A percentile compares a stretch with the other conserved stretches of the same genome.
phyloP scores from a whole-genome alignment of 495 filamentous ascomycete species.

The Penicillium goetzii region DNA sequence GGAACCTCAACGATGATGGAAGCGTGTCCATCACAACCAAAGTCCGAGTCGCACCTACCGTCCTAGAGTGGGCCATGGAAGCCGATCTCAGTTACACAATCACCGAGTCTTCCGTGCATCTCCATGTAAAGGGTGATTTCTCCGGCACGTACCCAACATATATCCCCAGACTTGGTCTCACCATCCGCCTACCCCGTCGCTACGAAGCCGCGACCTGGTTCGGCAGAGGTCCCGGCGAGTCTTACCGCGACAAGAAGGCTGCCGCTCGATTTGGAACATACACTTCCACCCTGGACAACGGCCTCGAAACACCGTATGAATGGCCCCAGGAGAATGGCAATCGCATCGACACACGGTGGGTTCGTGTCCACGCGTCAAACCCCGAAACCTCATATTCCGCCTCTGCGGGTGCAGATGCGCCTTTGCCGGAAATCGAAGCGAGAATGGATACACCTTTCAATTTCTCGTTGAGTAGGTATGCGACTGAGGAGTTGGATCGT shows the following conservation, averaged over 20 bases:
- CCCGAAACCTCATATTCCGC: not conserved
- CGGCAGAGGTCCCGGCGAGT: constrained; percentile 65
- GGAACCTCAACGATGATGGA: constrained; percentile 25
- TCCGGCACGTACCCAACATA: constrained; percentile 55
- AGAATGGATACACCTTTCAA: constrained; percentile 46
- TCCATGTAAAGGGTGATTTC: constrained; percentile 48
- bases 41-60: constrained; percentile 54
- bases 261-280: constrained; percentile 58
- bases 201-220: constrained; percentile 56
- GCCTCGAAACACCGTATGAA: constrained; percentile 62
- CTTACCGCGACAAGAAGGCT: constrained; percentile 63
- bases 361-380: constrained; percentile 45
- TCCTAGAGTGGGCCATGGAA: constrained; percentile 58
- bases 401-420: constrained; percentile 20
- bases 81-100: constrained; percentile 52
- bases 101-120: constrained; percentile 38
- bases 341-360: constrained; percentile 63
- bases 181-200: constrained; percentile 43
- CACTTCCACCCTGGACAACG: constrained; percentile 40
- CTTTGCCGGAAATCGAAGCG: constrained; percentile 47
- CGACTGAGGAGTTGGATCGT: constrained; percentile 55
- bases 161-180: constrained; percentile 61
- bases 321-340: constrained; percentile 68
- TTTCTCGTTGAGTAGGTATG: constrained; percentile 58
- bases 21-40: constrained; percentile 30